Base-by-base conservation (phyloP, 257 asterid genomes). In the Fraxinus pennsylvanica region DNA sequence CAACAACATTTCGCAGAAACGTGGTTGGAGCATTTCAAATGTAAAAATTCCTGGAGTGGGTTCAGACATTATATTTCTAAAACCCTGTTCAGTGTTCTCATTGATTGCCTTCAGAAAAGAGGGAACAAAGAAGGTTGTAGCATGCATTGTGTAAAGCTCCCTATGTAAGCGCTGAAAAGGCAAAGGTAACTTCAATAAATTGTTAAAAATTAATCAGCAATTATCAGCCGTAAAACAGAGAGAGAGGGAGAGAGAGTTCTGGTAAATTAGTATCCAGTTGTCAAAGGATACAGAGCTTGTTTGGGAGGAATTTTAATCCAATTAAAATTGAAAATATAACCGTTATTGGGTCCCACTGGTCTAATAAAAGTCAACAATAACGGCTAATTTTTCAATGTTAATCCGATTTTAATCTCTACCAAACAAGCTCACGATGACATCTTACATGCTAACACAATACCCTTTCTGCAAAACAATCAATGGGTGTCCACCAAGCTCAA, bases 1-100 rank as follows among this genome's bases (percentile, higher is more conserved):
- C 85, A 90, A 74, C 85, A 95, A 82, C 97, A 88, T 91, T 35
- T 88, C 97, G 82, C 99, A 91, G 82, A 93, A 93, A 52, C 87
- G 90, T 63, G 99, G 98, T 85, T 91, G 98, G 85, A 95, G 87
- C 96, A 95, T 88, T 81, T 95, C 94, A 81, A 95, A 95, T 57
- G 91, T 85, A 61, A 91, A 92, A 85, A 95, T 82, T 78, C 99
- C 99, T 9, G 96, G 98, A 79, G 92, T 84, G 74, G 97, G 94
- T 89, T 95, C 98, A 5, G 86, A 63, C 92, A 95, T 89, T 79
- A 93, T 89, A 80, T 84, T 89, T 86, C 96, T 90, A 83, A 87
- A 91, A 72, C 91, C 90, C 78, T 90, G 93, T 82, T 88, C 97
- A 7, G 93, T 84, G 85, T 91, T 91, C 80, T 93, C 96, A 69